phyloP scores from a whole-genome alignment of 2,329 filamentous ascomycete species.

The Aaosphaeria pasadenensis region DNA sequence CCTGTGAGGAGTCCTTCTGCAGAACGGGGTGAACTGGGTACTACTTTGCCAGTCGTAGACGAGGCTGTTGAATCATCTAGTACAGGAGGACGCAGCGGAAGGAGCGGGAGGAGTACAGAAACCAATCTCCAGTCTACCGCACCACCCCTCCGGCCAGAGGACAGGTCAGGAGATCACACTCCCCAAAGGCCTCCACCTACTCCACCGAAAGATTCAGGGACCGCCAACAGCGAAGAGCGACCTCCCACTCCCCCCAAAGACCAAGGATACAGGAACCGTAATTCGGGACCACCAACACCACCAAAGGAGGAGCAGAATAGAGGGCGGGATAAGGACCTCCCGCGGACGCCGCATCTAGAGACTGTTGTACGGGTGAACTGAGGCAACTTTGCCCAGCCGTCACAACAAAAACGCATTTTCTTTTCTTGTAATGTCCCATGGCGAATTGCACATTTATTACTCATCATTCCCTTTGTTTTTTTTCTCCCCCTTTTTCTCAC shows the following conservation, averaged over 20 bases:
- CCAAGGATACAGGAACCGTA: conserved; percentile 15
- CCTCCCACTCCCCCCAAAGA: conserved; percentile 40
- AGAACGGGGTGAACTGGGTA: conserved; percentile 54
- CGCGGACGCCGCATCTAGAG: conserved; percentile 29
- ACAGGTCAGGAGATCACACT: conserved; percentile 21
- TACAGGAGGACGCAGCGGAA: conserved; percentile 57
- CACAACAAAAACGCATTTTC: not conserved
- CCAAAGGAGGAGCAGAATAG: conserved; percentile 35
- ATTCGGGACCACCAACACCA: conserved; percentile 37
- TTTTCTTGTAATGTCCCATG: too few relatives aligned
- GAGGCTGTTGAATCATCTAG: conserved; percentile 79
- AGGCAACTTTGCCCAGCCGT: not conserved
- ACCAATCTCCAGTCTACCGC: conserved; percentile 12
- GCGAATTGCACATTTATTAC: too few relatives aligned
- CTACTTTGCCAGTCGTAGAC: conserved; percentile 78
- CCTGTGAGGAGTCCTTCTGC: conserved; percentile 57
- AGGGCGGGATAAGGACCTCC: conserved; percentile 34
- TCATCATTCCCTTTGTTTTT: too few relatives aligned
- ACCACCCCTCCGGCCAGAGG: conserved; percentile 20
- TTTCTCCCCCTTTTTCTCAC: too few relatives aligned
- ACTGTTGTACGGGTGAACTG: conserved; percentile 30
- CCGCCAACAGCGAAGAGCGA: conserved; percentile 20
- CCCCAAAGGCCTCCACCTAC: conserved; percentile 41
- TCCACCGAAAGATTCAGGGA: conserved; percentile 41
- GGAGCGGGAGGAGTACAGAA: conserved; percentile 34